Evolutionary conservation across 2,329 filamentous ascomycete genomes (phyloP).

Genomic region (Ciborinia camelliae): DNA sequence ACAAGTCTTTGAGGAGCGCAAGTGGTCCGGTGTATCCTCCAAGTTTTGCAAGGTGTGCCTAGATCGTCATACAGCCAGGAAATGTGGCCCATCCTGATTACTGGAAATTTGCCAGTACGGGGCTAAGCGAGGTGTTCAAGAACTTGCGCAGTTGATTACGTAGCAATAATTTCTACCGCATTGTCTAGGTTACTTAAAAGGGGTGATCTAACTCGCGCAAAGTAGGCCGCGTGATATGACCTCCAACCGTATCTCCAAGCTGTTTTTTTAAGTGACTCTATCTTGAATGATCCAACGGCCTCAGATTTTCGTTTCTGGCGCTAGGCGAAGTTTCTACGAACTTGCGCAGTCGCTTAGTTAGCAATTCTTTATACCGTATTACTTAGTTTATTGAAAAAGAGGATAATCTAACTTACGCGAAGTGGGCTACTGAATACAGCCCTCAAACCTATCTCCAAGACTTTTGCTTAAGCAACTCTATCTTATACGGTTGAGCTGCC

Average conservation of each 20-base stretch:
- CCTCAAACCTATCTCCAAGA: too few species aligned
- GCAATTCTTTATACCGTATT: too few species aligned
- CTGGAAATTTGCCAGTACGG: too few species aligned
- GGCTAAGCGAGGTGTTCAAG: background rate
- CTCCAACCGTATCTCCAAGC: background rate
- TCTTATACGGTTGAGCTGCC: background rate
- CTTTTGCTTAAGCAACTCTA: background rate
- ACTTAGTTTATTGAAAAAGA: too few species aligned
- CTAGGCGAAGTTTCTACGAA: background rate
- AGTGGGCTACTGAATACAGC: too few species aligned
- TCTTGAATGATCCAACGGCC: too few species aligned
- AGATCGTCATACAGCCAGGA: too few species aligned
- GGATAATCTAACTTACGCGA: too few species aligned
- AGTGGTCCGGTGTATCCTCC: background rate
- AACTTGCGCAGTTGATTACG: background rate
- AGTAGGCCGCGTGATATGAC: too few species aligned
- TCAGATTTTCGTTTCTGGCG: too few species aligned
- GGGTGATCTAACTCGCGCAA: background rate
- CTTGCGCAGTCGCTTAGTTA: background rate
- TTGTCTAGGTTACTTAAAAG: background rate
- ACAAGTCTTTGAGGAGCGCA: background rate
- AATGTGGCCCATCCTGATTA: background rate
- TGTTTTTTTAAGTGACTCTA: too few species aligned
- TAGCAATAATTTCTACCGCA: background rate
- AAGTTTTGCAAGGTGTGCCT: too few species aligned